Conservation (phyloP, 352 stramenopile genomes). For the Globisporangium polare region DNA sequence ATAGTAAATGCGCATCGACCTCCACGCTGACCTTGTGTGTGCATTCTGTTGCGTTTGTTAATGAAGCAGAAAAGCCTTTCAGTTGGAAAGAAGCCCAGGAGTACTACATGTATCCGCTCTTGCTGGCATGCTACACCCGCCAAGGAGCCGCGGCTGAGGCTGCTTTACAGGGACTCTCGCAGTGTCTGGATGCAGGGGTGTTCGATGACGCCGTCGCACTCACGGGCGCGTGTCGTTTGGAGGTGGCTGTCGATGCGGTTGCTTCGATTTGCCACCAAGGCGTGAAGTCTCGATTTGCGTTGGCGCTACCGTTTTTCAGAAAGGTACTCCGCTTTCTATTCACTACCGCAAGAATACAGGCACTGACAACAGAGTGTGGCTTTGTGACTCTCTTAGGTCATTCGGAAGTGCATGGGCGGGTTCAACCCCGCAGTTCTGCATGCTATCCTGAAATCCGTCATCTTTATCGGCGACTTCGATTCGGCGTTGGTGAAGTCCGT, state of each 20-base stretch:
- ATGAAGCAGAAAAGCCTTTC: background rate
- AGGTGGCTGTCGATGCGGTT: constrained; percentile 57
- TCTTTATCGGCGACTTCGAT: constrained; percentile 79
- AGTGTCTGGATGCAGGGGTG: constrained; percentile 57
- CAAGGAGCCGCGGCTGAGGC: constrained; percentile 54
- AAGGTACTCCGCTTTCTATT: constrained; percentile 30
- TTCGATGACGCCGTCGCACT: constrained; percentile 33
- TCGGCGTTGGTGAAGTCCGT: constrained; percentile 52
- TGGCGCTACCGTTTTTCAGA: constrained; percentile 59
- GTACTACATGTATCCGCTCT: constrained; percentile 76
- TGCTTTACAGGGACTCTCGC: constrained; percentile 42
- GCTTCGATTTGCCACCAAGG: constrained; percentile 77
- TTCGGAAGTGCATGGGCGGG: constrained; percentile 34
- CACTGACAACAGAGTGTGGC: background rate
- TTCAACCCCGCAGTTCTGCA: constrained; percentile 59
- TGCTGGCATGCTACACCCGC: constrained; percentile 73
- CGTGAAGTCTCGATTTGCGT: constrained; percentile 60
- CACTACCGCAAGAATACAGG: background rate
- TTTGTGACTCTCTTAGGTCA: constrained; percentile 27
- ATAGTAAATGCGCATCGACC: background rate
- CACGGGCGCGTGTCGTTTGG: constrained; percentile 39
- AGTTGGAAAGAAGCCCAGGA: constrained; percentile 28
- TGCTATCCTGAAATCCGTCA: constrained; percentile 58
- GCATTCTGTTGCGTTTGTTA: background rate
- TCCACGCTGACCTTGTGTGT: background rate